A percentile compares a stretch with the other conserved stretches of the same genome.
phyloP scores from a whole-genome alignment of 495 filamentous ascomycete genomes.

The Lasiosphaeria miniovina region DNA sequence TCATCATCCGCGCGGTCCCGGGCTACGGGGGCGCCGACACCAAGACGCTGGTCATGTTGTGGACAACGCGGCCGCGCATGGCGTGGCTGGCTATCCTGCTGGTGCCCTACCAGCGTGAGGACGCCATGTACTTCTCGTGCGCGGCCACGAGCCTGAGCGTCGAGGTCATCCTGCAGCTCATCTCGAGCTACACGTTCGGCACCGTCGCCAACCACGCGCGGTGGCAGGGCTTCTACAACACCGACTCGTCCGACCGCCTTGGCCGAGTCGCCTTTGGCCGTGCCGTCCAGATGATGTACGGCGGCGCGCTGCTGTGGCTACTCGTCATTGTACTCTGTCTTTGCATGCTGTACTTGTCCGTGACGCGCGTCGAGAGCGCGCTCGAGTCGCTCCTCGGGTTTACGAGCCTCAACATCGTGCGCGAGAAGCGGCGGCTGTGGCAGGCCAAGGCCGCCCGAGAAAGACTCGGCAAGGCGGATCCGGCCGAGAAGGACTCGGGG shows the following conservation, averaged over 20 bases:
- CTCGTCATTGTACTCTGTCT: background rate
- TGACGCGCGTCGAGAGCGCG: background rate
- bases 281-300: slow-evolving; percentile 5
- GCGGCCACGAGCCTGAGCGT: background rate
- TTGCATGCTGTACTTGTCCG: background rate
- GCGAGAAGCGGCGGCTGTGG: background rate
- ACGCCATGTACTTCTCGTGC: slow-evolving; percentile 9
- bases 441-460: background rate
- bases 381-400: background rate
- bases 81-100: slow-evolving; percentile 6
- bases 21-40: background rate
- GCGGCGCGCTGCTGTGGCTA: slow-evolving; percentile 5
- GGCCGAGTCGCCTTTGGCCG: background rate
- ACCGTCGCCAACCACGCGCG: slow-evolving; percentile 6
- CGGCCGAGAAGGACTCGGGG: background rate
- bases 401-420: background rate
- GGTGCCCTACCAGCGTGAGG: slow-evolving; percentile 1
- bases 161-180: slow-evolving; percentile 4
- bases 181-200: slow-evolving; percentile 4
- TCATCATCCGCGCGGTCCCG: slow-evolving; percentile 1
- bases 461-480: background rate
- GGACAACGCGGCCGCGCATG: slow-evolving; percentile 4
- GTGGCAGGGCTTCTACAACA: slow-evolving; percentile 1
- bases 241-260: background rate
- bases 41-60: slow-evolving; percentile 3